Conservation (phyloP, 1,284 basidiomycete species). For the Cerrena zonata region DNA sequence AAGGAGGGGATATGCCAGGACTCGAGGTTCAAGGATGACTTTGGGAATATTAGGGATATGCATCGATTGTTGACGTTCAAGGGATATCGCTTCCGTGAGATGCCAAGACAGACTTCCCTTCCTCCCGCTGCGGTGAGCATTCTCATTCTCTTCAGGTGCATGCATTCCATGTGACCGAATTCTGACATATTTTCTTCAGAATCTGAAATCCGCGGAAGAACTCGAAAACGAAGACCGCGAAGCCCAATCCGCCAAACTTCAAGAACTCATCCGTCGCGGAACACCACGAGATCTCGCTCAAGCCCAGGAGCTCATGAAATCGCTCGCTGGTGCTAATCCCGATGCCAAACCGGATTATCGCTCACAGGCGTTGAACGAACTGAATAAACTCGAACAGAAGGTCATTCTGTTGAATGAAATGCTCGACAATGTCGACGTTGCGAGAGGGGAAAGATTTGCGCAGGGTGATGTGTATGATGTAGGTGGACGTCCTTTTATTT, state of each 20-base stretch:
- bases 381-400: conserved; percentile 92
- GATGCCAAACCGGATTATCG: conserved; percentile 91
- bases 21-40: conserved; percentile 91
- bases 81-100: conserved; percentile 85
- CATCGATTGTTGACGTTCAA: conserved; percentile 92
- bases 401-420: conserved; percentile 93
- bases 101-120: conserved; percentile 38
- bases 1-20: conserved; percentile 89
- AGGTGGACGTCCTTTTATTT: conserved; percentile 25
- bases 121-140: conserved; percentile 47
- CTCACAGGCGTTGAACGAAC: conserved; percentile 81
- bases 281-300: conserved; percentile 92
- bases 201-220: conserved; percentile 91
- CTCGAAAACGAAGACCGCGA: conserved; percentile 93
- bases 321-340: conserved; percentile 90
- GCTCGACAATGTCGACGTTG: conserved; percentile 83
- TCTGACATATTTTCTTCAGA: conserved; percentile 39
- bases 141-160: neutral
- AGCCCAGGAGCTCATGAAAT: conserved; percentile 97
- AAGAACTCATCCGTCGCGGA: conserved; percentile 93
- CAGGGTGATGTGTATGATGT: conserved; percentile 92
- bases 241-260: conserved; percentile 94
- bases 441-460: conserved; percentile 69
- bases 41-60: conserved; percentile 98
- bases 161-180: neutral